Percentiles rank a stretch among this genome's conserved stretches.
Evolutionary conservation across 805 yeast species (phyloP).

Genomic region (Metschnikowia vanudenii): DNA sequence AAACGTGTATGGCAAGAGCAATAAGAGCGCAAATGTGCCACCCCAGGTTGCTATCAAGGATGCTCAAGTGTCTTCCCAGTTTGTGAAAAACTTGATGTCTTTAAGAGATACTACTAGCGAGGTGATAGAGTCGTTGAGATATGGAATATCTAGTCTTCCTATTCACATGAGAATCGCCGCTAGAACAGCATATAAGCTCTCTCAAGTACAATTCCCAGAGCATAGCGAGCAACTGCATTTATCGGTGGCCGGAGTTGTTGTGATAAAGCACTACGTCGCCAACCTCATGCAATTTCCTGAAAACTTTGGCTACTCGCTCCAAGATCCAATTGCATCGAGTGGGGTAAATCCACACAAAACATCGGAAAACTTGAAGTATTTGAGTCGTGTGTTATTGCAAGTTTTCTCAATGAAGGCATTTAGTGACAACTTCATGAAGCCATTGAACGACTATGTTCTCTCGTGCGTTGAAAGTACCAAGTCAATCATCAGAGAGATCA

Average conservation of each 20-base stretch:
- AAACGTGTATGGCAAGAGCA: constrained; percentile 35
- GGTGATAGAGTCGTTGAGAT: constrained; percentile 52
- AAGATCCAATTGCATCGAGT: constrained; percentile 24
- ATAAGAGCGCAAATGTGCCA: constrained; percentile 34
- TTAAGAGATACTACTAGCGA: constrained; percentile 70
- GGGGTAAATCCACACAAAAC: constrained; percentile 21
- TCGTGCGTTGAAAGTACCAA: constrained; percentile 49
- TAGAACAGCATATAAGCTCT: constrained; percentile 32
- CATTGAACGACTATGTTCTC: constrained; percentile 70
- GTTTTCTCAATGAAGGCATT: constrained; percentile 68
- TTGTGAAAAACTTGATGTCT: constrained; percentile 69
- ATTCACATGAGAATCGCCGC: constrained; percentile 37
- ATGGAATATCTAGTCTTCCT: constrained; percentile 38
- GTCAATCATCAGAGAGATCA: constrained; percentile 44
- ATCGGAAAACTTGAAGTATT: constrained; percentile 51
- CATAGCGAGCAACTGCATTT: constrained; percentile 58
- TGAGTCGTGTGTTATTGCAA: constrained; percentile 62
- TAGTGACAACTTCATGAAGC: constrained; percentile 70
- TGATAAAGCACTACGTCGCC: constrained; percentile 51
- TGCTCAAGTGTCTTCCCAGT: constrained; percentile 64
- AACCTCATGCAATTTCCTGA: constrained; percentile 51
- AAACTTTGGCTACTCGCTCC: constrained; percentile 50
- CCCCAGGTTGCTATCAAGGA: constrained; percentile 78
- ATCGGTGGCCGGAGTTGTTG: constrained; percentile 66
- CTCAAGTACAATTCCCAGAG: constrained; percentile 53